Evolutionary conservation across 768 basidiomycete genomes (phyloP), one percentile per base, ranked within the genome.

Genomic region (Lentinula raphanica): DNA sequence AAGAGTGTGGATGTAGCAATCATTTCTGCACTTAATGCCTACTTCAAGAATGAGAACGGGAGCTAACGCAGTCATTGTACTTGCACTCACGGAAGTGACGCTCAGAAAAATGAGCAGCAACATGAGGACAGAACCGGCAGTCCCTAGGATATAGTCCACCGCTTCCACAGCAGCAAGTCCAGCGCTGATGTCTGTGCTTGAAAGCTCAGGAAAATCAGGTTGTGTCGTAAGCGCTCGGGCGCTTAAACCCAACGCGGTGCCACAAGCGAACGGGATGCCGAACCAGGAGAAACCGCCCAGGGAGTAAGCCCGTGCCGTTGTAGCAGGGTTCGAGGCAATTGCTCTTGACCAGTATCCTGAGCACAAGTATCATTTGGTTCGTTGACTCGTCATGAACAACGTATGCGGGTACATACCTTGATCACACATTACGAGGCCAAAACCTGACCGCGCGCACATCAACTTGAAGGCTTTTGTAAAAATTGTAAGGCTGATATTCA

Each of bases 211-310:
- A 19, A 60, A 64, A 9, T 56, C 42, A 1, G 56, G 54, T 19
- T 44, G 54, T 6, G 61, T 60, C 3, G 57, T 58, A 3, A 73
- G 60, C 0, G 72, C 71, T 13, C 68, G 65, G 0, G 69, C 70
- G 1, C 66, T 68, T 9, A 78, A 69, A n/a, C 76, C 76, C 44
- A 75, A 66, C 21, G 71, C 71, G 0, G 76, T 76, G n/a, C 72
- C 75, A 58, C 78, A 75, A 2, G 70, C 71, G 67, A 72, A 77
- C 3, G 78, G 78, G 11, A 77, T 71, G 3, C 73, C 71, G 39
- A 76, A 73, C 68, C 70, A 75, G 12, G 71, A 65, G 13, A 76
- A 56, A 5, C 72, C 73, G 19, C 72, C 73, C 4, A 74, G 59
- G 48, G 74, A 61, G 61, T 72, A 73, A 15, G 66, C 72, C 31